These are phyloP conservation scores for Annulohypoxylon maeteangense DNA, from an alignment of 495 filamentous ascomycete species.

Conservation along the genomic window DNA sequence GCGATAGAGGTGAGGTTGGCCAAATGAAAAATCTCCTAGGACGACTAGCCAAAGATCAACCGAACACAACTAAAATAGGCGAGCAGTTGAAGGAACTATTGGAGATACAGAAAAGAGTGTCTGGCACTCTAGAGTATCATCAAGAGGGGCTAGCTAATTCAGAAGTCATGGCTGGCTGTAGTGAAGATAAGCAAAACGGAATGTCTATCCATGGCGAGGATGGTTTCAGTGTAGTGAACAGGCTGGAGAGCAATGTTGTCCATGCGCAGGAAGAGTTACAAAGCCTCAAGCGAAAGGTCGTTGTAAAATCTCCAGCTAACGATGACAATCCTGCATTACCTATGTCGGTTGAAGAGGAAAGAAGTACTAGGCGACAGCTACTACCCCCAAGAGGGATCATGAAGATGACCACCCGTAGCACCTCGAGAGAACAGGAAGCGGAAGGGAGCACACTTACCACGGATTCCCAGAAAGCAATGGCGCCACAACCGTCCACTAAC, in stretches of 20 bases:
- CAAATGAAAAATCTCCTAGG: slow-evolving; percentile 40
- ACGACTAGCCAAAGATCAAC: slow-evolving; percentile 35
- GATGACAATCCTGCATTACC: slow-evolving; percentile 39
- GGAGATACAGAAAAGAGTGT: slow-evolving; percentile 39
- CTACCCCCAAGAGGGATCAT: slow-evolving; percentile 52
- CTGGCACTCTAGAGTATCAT: slow-evolving; percentile 38
- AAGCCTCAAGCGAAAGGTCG: slow-evolving; percentile 47
- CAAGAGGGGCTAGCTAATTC: slow-evolving; percentile 13
- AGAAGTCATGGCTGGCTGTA: not conserved
- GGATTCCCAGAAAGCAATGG: slow-evolving; percentile 1
- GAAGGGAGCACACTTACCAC: not conserved
- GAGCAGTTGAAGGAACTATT: slow-evolving; percentile 34
- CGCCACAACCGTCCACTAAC: slow-evolving; percentile 14
- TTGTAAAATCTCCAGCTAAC: slow-evolving; percentile 52
- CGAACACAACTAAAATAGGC: slow-evolving; percentile 28
- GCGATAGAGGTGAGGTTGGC: slow-evolving; percentile 36
- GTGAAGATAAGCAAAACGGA: not conserved
- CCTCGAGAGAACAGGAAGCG: slow-evolving; percentile 12
- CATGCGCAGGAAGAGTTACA: slow-evolving; percentile 4
- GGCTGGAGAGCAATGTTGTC: not conserved
- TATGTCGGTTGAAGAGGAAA: slow-evolving; percentile 54
- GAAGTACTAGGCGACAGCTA: slow-evolving; percentile 46
- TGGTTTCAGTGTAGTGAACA: not conserved
- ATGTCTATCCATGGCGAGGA: not conserved
- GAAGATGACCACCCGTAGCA: slow-evolving; percentile 44